Conservation (phyloP, 2,329 filamentous ascomycete species). For the Ambrosiella beaveri region DNA sequence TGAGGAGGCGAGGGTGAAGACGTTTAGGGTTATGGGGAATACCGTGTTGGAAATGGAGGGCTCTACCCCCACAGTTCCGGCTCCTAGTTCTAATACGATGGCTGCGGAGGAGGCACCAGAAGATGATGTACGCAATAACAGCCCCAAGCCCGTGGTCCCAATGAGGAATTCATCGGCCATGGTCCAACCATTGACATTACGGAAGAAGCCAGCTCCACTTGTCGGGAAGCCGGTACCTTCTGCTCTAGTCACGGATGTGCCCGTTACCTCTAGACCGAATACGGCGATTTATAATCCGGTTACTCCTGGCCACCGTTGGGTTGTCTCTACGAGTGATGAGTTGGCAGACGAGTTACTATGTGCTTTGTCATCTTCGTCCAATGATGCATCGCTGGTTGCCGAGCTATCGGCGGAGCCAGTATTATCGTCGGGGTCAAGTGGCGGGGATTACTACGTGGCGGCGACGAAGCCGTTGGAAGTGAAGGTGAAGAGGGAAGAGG, state of each 20-base stretch:
- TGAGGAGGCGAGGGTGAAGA: conserved; percentile 15
- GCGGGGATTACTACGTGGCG: not conserved
- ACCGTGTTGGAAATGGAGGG: too few relatives aligned
- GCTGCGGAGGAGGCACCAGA: too few relatives aligned
- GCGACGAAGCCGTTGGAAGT: too few relatives aligned
- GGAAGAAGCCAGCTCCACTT: not conserved
- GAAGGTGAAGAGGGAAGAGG: not conserved
- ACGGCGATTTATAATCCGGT: not conserved
- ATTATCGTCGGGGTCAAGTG: not conserved
- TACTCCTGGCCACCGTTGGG: not conserved
- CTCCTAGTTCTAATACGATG: too few relatives aligned
- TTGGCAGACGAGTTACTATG: not conserved
- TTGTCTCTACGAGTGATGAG: not conserved
- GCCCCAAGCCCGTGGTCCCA: not conserved
- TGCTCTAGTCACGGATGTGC: not conserved
- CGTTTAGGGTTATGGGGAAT: too few relatives aligned
- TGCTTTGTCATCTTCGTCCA: not conserved
- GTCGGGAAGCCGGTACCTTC: not conserved
- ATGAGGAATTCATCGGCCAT: not conserved
- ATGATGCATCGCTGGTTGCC: not conserved
- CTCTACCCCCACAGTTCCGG: too few relatives aligned
- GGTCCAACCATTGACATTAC: not conserved
- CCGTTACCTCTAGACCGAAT: not conserved
- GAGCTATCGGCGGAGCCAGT: not conserved
- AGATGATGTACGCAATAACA: not conserved